Base-by-base conservation (phyloP, 2,329 filamentous ascomycete species). In the Purpureocillium takamizusanense region DNA sequence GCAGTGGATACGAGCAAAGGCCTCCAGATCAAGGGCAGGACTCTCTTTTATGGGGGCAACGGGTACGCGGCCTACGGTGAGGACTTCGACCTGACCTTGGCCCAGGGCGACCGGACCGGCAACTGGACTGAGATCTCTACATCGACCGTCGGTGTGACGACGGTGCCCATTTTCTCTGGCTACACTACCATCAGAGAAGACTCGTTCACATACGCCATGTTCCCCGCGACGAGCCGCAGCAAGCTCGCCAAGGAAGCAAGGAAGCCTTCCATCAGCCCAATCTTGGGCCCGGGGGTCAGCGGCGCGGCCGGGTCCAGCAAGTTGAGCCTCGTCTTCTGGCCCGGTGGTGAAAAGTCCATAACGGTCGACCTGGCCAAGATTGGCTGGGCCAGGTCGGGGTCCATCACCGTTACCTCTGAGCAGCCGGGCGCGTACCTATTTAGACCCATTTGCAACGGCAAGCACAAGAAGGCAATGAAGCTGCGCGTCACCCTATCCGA, bases 111-210 rank as follows among this genome's bases (percentile, higher is more conserved):
- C 25, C 43, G 46, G 18, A 46, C 38, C 3, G 49, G 49, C 13
- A 49, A 51, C 33, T 51, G 49, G 49, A 47, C 47, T 16, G 45
- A 43, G 18, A 50, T 51, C 27, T 50, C 46, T 3, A 48, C 47
- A 4, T 51, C 49, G 2, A 45, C 37, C 4, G 38, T 33, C n/a
- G 46, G 48, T 12, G 18, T 33, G 15, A 37, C 35, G 4, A 45
- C 46, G 1, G 39, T 38, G 9, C 37, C 45, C 35, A 42, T 51
- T 12, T 51, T 51, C 35, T 51, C 48, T 2, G 49, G 48, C 0
- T 51, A 49, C 34, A 43, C 42, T 2, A 46, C 40, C 15, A 33
- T 47, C 23, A 33, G 37, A 3, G 21, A 31, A 9, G 18, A 32
- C n/a, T 33, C 36, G 7, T 45, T 35, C 10, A 37, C 46, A 2